phyloP scores from a whole-genome alignment of 2,329 filamentous ascomycete species.

The Ascochyta koolunga region DNA sequence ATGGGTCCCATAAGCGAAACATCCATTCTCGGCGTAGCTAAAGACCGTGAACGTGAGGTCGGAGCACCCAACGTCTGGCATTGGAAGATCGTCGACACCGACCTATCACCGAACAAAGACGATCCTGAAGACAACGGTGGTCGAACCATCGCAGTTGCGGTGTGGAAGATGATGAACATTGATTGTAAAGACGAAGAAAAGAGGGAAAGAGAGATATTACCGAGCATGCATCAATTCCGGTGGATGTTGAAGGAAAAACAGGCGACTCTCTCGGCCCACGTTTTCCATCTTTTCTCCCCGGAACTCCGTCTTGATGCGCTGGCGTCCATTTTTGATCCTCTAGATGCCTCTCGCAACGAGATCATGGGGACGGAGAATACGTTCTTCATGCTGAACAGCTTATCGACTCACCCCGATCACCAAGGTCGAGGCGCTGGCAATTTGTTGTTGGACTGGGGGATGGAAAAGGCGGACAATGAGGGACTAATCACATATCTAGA shows the following conservation, averaged over 20 bases:
- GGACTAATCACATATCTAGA: slow-evolving; percentile 50
- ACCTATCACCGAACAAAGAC: slow-evolving; percentile 28
- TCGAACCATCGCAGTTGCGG: slow-evolving; percentile 34
- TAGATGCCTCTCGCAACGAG: slow-evolving; percentile 28
- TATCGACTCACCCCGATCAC: slow-evolving; percentile 48
- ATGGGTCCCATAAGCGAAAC: slow-evolving; percentile 28
- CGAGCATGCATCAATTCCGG: slow-evolving; percentile 1
- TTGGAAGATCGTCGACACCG: slow-evolving; percentile 42
- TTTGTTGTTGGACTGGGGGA: slow-evolving; percentile 48
- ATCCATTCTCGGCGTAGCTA: slow-evolving; percentile 33
- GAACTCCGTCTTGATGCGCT: slow-evolving; percentile 54
- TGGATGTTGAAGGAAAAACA: slow-evolving; percentile 2
- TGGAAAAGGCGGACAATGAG: slow-evolving; percentile 48
- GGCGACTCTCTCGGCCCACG: background rate
- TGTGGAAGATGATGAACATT: slow-evolving; percentile 35
- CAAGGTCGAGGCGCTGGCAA: slow-evolving; percentile 49
- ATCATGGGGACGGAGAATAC: slow-evolving; percentile 32
- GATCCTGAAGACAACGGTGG: slow-evolving; percentile 33
- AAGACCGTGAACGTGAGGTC: slow-evolving; percentile 31
- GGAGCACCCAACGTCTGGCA: slow-evolving; percentile 33
- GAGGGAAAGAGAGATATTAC: background rate
- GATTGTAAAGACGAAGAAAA: background rate
- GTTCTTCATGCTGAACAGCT: slow-evolving; percentile 38
- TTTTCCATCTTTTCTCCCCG: slow-evolving; percentile 75
- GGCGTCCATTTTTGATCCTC: slow-evolving; percentile 30